A percentile compares a stretch with the other conserved stretches of the same genome.
Conservation (phyloP, 805 yeast genomes). For the Sungouiella blattae region DNA sequence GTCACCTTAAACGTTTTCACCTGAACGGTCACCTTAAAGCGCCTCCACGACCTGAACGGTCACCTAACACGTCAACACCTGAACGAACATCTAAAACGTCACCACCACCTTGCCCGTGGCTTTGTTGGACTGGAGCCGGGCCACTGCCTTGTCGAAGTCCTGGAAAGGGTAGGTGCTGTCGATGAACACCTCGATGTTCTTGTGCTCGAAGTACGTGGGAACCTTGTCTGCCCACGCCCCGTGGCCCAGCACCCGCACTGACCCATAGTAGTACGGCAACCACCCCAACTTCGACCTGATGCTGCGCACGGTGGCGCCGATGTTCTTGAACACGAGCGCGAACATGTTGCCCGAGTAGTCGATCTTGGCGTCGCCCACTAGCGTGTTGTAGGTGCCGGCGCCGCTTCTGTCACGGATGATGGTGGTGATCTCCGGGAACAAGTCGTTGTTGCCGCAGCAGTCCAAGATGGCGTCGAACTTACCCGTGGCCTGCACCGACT, state of each 20-base stretch:
- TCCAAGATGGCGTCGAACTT: conserved; percentile 64
- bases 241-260: conserved; percentile 9
- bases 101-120: conserved; percentile 71
- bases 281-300: conserved; percentile 15
- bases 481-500: conserved; percentile 27
- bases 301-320: conserved; percentile 5
- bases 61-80: no score
- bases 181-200: conserved; percentile 42
- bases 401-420: conserved; percentile 41
- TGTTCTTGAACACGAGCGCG: background rate
- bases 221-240: conserved; percentile 19
- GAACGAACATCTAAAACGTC: no score
- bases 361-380: conserved; percentile 53
- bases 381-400: conserved; percentile 48
- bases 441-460: conserved; percentile 56
- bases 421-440: conserved; percentile 39
- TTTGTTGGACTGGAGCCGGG: conserved; percentile 40
- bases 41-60: no score
- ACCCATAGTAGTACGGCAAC: conserved; percentile 25
- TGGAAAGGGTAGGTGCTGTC: conserved; percentile 53
- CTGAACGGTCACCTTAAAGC: no score
- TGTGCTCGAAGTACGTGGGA: conserved; percentile 42
- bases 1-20: no score
- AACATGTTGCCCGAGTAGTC: conserved; percentile 21
- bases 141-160: conserved; percentile 50